phyloP scores from a whole-genome alignment of 495 filamentous ascomycete species.

The Rhypophila decipiens region DNA sequence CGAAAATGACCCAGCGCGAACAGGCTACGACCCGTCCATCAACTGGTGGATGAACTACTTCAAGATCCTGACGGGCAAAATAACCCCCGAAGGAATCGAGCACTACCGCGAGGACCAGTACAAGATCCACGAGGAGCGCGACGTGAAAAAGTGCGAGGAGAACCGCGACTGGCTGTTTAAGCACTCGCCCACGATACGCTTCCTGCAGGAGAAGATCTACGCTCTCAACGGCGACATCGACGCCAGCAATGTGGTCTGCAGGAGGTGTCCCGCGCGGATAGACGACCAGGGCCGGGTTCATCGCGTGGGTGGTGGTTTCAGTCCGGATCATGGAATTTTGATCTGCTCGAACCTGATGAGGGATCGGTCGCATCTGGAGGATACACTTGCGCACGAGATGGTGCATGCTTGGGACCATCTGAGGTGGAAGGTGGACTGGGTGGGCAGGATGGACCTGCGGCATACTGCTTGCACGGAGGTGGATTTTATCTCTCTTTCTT shows the following conservation, averaged over 20 bases:
- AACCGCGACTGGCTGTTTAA: constrained; percentile 72
- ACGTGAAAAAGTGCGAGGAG: constrained; percentile 72
- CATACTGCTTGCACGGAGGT: constrained; percentile 97
- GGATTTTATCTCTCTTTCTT: constrained; percentile 14
- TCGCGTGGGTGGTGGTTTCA: constrained; percentile 67
- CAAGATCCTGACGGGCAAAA: constrained; percentile 61
- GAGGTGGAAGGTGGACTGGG: constrained; percentile 80
- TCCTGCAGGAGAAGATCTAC: constrained; percentile 69
- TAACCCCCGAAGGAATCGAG: constrained; percentile 60
- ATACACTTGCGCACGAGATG: constrained; percentile 95
- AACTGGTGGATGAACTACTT: constrained; percentile 76
- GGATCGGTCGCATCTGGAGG: constrained; percentile 71
- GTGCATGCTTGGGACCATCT: constrained; percentile 94
- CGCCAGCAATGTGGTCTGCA: constrained; percentile 69
- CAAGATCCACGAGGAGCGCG: constrained; percentile 55
- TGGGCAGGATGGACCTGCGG: constrained; percentile 58
- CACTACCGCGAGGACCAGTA: constrained; percentile 67
- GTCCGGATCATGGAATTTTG: constrained; percentile 74
- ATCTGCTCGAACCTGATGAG: constrained; percentile 84
- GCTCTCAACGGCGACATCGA: constrained; percentile 72
- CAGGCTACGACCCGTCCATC: constrained; percentile 55
- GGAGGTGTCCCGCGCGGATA: constrained; percentile 56
- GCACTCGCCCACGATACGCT: constrained; percentile 79
- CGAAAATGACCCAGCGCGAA: constrained; percentile 43
- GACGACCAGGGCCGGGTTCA: constrained; percentile 37